A percentile compares a stretch with the other conserved stretches of the same genome.
phyloP scores from a whole-genome alignment of 2,329 filamentous ascomycete species.

The Ascochyta rabiei region DNA sequence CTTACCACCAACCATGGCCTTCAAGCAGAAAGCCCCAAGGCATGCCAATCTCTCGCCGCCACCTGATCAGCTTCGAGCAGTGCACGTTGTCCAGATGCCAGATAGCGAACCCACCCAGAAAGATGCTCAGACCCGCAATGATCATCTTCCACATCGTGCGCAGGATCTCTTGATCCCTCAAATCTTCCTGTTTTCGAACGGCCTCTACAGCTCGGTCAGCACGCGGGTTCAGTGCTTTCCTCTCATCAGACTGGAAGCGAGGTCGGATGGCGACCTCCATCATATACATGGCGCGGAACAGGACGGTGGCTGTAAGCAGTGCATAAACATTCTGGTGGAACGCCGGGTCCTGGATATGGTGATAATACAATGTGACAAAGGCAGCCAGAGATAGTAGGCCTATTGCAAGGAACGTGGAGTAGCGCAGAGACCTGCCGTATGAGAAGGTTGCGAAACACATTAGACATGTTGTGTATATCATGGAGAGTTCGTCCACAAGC shows the following conservation, averaged over 20 bases:
- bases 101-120: conserved; percentile 75
- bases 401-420: conserved; percentile 62
- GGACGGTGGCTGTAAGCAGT: conserved; percentile 70
- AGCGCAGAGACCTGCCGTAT: conserved; percentile 62
- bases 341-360: conserved; percentile 77
- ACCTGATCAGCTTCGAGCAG: conserved; percentile 68
- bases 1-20: conserved; percentile 74
- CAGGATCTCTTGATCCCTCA: conserved; percentile 63
- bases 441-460: conserved; percentile 76
- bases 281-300: conserved; percentile 75
- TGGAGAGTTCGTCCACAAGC: conserved; percentile 71
- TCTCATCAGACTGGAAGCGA: conserved; percentile 53
- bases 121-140: conserved; percentile 69
- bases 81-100: conserved; percentile 83
- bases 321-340: conserved; percentile 86
- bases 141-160: conserved; percentile 80
- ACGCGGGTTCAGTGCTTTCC: conserved; percentile 40
- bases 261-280: conserved; percentile 73
- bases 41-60: conserved; percentile 71
- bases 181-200: conserved; percentile 57
- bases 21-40: conserved; percentile 81
- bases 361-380: conserved; percentile 81
- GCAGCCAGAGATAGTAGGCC: conserved; percentile 59
- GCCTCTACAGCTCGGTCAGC: conserved; percentile 35
- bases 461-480: conserved; percentile 74